Base-by-base conservation (phyloP, 148 eudicot species). In the Fallopia convolvulus region DNA sequence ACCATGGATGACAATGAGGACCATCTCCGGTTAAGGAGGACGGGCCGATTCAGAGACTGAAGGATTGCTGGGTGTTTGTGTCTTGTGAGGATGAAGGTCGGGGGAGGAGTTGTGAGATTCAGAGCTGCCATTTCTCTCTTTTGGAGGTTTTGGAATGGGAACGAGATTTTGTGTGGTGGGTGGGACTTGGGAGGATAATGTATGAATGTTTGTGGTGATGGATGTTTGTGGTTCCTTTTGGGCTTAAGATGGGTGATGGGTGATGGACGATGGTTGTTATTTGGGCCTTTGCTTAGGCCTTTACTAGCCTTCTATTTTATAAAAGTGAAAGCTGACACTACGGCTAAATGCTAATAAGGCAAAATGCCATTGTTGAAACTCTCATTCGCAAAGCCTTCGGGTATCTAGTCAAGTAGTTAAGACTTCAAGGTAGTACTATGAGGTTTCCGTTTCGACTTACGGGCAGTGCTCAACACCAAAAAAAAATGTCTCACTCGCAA, bases 91-190 rank as follows among this genome's bases (percentile, higher is more conserved):
- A 48, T 46, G 55, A 46, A 73, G 52, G 74, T 15, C 11, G 75
- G 55, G 11, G 75, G 75, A 42, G 75, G 75, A 21, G 75, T 26
- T 73, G 32, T 42, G 53, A 73, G 75, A 73, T 73, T 73, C 53
- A 73, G 15, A 33, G 75, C 12, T 73, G 75, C 75, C 75, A 73
- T 73, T 73, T 44, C 44, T 44, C 20, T 55, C 20, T 12, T 68
- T 36, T 68, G 44, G 72, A 5, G 46, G 72, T 5, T 68, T 68
- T 0, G 44, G 15, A 36, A 6, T 14, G 5, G 46, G 46, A 6
- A 4, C n/a, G 21, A 15, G 44, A 68, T 68, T 68, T 68, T 68
- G 72, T 68, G 72, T 68, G 72, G 72, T 66, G n/a, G n/a, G 42
- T 32, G 36, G 42, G 17, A 26, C 9, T 20, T 32, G 36, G 42